These are phyloP conservation scores for Plantago elongata DNA, from an alignment of 257 asterid genomes.

Conservation along the genomic window DNA sequence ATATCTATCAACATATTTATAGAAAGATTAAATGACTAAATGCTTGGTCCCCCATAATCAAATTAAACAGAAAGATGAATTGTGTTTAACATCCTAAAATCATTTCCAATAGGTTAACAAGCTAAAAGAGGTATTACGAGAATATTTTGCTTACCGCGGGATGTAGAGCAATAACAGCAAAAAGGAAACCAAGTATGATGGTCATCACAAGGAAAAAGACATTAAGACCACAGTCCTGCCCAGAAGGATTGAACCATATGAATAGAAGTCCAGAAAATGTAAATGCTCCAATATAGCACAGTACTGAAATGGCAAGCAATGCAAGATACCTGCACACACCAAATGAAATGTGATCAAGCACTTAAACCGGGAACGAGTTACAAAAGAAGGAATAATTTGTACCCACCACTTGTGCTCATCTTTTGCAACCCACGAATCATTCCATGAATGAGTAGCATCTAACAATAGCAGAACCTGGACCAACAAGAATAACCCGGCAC, in stretches of 20 bases:
- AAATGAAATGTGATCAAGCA: constrained; percentile 20
- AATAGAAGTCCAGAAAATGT: constrained; percentile 67
- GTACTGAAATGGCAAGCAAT: constrained; percentile 65
- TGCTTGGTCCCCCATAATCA: too few relatives aligned
- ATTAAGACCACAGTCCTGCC: constrained; percentile 85
- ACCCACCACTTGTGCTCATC: constrained; percentile 89
- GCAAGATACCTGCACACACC: constrained; percentile 70
- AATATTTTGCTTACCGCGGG: constrained; percentile 53
- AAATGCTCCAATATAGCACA: constrained; percentile 74
- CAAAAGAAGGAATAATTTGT: constrained; percentile 14
- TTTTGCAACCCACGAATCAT: constrained; percentile 96
- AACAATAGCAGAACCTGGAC: constrained; percentile 77
- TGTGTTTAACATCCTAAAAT: too few relatives aligned
- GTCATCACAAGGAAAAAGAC: constrained; percentile 91
- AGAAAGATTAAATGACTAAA: too few relatives aligned
- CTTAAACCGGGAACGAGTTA: constrained; percentile 8
- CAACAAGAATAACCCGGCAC: constrained; percentile 88
- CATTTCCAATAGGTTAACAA: background rate
- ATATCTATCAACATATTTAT: background rate
- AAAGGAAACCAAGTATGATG: constrained; percentile 67
- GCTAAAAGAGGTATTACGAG: background rate
- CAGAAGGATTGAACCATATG: constrained; percentile 98
- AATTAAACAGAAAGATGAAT: too few relatives aligned
- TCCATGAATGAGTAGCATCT: constrained; percentile 96
- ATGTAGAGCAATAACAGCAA: constrained; percentile 76